These are phyloP conservation scores for Phytophthora palmivora DNA, from an alignment of 352 stramenopile species.

Conservation along the genomic window DNA sequence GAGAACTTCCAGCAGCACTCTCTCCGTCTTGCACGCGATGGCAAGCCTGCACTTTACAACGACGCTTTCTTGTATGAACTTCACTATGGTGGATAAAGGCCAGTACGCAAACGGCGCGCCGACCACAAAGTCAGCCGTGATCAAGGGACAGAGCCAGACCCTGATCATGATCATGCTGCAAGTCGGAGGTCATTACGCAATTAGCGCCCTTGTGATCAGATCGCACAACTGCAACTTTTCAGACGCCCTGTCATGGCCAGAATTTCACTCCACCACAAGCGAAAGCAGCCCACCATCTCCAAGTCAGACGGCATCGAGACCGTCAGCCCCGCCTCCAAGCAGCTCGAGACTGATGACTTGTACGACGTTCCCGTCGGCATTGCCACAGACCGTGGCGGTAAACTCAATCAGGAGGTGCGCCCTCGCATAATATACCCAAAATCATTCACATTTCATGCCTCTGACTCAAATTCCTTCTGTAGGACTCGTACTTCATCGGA, in stretches of 20 bases:
- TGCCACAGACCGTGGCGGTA: conserved; percentile 73
- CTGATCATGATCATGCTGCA: conserved; percentile 9
- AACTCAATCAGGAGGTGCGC: conserved; percentile 77
- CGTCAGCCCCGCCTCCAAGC: conserved; percentile 33
- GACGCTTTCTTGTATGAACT: conserved; percentile 7
- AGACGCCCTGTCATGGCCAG: conserved; percentile 16
- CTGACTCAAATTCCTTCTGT: neutral
- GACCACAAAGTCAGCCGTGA: conserved; percentile 20
- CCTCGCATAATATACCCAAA: conserved; percentile 3
- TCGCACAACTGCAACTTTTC: no score
- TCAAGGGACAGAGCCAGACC: conserved; percentile 9
- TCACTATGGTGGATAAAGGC: conserved; percentile 21
- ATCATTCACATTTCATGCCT: neutral
- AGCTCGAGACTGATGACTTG: conserved; percentile 54
- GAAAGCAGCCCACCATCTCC: conserved; percentile 37
- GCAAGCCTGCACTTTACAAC: conserved; percentile 21
- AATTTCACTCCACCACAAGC: conserved; percentile 39
- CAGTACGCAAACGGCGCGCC: conserved; percentile 6
- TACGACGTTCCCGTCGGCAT: conserved; percentile 65
- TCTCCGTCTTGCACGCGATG: conserved; percentile 18
- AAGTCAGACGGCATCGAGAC: conserved; percentile 19
- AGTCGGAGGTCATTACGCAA: conserved; percentile 27
- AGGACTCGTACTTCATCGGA: conserved; percentile 88
- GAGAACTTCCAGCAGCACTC: neutral
- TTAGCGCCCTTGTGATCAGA: conserved; percentile 17